Percentiles rank a stretch among this genome's conserved stretches.
These are phyloP conservation scores for Papilionanthe hybrid DNA, from an alignment of 116 monocot genomes.

Conservation along the genomic window DNA sequence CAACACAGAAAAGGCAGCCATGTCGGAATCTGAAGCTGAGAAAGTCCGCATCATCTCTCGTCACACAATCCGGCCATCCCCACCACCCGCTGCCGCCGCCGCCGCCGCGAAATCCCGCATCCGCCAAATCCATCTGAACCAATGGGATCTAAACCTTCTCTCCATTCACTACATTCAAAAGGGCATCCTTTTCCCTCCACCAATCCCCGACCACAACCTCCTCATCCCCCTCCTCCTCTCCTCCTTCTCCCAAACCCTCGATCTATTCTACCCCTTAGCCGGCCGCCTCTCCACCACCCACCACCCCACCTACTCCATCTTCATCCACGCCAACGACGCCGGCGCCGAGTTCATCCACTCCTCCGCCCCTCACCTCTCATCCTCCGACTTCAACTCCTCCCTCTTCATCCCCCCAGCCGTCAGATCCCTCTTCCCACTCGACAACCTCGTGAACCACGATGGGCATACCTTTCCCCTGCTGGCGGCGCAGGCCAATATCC, in stretches of 20 bases:
- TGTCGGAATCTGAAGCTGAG: not conserved
- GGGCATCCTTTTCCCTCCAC: conserved; percentile 29
- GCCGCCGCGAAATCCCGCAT: not conserved
- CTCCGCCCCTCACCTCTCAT: conserved; percentile 5
- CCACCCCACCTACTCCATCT: conserved; percentile 5
- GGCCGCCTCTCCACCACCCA: conserved; percentile 23
- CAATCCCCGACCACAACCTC: not conserved
- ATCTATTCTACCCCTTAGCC: conserved; percentile 53
- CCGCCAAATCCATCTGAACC: conserved; percentile 11
- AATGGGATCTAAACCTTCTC: conserved; percentile 27
- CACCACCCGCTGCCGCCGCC: not conserved
- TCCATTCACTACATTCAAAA: conserved; percentile 31
- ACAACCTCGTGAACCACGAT: conserved; percentile 24
- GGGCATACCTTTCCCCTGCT: conserved; percentile 28
- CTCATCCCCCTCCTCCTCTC: conserved; percentile 24
- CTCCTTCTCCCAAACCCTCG: conserved; percentile 31
- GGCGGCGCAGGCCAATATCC: conserved; percentile 31
- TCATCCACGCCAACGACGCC: conserved; percentile 22
- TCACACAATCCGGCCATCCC: not conserved
- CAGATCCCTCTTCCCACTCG: conserved; percentile 19
- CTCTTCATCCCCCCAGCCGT: conserved; percentile 13
- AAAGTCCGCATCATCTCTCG: not conserved
- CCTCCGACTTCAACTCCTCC: conserved; percentile 27
- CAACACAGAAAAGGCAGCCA: too few species aligned
- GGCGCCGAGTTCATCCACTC: conserved; percentile 52